Base-by-base conservation (phyloP, 305 asterid genomes). In the Petunia hybrid region DNA sequence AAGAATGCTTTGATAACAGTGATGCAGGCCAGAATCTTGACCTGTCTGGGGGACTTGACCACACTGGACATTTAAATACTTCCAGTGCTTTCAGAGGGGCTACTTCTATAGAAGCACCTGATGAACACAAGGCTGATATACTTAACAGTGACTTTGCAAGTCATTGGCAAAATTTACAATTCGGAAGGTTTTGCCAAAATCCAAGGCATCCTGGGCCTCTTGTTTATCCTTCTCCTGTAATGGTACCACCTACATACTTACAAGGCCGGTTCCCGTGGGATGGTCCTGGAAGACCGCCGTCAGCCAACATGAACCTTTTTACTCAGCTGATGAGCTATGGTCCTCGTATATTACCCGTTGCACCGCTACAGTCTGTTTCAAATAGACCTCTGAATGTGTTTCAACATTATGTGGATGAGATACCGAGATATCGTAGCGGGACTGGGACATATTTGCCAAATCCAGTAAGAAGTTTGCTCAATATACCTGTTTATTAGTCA, bases 381-480 rank as follows among this genome's bases (percentile, higher is more conserved):
- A 83, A 80, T 83, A 87, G 95, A 82, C 92, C 92, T 83, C 89
- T 93, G 56, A 91, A 91, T 84, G 78, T 89, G 71, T 91, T 90
- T 87, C 97, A 86, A 83, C 89, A 78, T 56, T 91, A 85, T 86
- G 82, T 82, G 67, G 98, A 93, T 84, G 98, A 92, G 43, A 82
- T 94, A 87, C 99, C 99, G 8, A 94, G 97, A 88, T 86, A 90
- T 82, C 97, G 96, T 77, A 90, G 93, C 65, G 99, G 99, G 83
- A 96, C 99, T 4, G 99, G 99, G 76, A 96, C 99, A 40, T 96
- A 96, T 88, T 88, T 96, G 87, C 99, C 99, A 45, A 95, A 91
- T 87, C 98, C 97, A 85, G 99, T 95, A 88, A 94, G 99, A 53
- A 74, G 53, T 13, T 55, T 74, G 14, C 79, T 74, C 6, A 35